Evolutionary conservation across 257 asterid species (phyloP).

Genomic region (Gynochthodes officinalis): DNA sequence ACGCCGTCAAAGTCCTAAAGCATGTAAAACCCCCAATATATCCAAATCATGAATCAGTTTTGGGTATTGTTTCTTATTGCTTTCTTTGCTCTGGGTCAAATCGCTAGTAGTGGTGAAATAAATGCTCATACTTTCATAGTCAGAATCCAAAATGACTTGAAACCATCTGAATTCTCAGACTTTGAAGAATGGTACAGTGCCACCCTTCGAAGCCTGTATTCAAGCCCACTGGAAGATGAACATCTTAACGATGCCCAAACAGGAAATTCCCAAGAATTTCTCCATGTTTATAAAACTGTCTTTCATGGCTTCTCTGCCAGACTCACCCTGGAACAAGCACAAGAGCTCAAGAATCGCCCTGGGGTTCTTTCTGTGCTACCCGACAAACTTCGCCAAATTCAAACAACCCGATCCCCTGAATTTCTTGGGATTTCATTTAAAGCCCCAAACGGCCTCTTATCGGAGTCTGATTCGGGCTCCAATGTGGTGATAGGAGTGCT

Average conservation of each 20-base stretch:
- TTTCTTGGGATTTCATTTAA: conserved; percentile 54
- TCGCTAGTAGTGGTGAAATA: neutral
- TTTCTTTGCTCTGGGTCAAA: conserved; percentile 17
- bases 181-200: conserved; percentile 62
- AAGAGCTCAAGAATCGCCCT: conserved; percentile 34
- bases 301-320: conserved; percentile 76
- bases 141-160: conserved; percentile 53
- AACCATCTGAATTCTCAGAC: conserved; percentile 59
- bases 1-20: neutral
- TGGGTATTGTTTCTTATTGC: conserved; percentile 11
- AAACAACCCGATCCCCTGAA: conserved; percentile 64
- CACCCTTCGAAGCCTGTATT: conserved; percentile 52
- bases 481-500: conserved; percentile 63
- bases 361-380: conserved; percentile 58
- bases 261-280: conserved; percentile 21
- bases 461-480: conserved; percentile 68
- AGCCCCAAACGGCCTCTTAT: conserved; percentile 35
- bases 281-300: conserved; percentile 66
- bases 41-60: conserved; percentile 12
- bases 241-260: neutral
- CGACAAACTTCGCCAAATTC: conserved; percentile 64
- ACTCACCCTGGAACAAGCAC: conserved; percentile 50
- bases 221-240: conserved; percentile 16
- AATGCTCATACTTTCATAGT: conserved; percentile 53
- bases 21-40: neutral